Evolutionary conservation across 164 flowering plant species (phyloP), one percentile per base, ranked within the genome.

Genomic region (Sextonia rubra): DNA sequence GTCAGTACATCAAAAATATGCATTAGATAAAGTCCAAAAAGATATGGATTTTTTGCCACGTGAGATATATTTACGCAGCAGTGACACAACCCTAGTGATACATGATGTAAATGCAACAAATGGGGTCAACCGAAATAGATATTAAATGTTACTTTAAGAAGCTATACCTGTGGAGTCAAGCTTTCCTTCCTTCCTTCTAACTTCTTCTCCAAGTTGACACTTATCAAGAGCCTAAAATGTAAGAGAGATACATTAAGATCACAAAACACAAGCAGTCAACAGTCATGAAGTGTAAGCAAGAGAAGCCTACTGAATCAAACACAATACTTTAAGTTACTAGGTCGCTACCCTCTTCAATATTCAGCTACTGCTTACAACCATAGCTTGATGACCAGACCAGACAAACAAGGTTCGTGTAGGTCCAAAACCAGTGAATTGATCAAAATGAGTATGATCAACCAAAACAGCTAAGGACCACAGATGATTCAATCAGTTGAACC

Each of bases 161-260:
- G 64, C 12, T 61, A 77, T 69, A 83, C 87, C 85, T 78, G 79
- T 2, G 15, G 83, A 78, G 32, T 78, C 83, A 22, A 83, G 81
- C 76, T 78, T 76, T 44, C 70, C 79, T 63, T 79, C 85, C 64
- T 81, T 81, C 69, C 70, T 78, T 64, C 84, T 66, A 1, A 83
- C 84, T 64, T 74, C 82, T 17, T 84, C 84, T 23, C 80, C 85
- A 25, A 84, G 79, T 62, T 82, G 87, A 72, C 87, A 83, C 69
- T 68, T 77, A 66, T 83, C 84, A 7, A 85, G 74, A 70, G 83
- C 87, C 87, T 85, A 47, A 44, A 77, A 32, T 4, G 66, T 12
- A 74, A 18, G 26, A 75, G 2, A 60, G 11, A 60, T 37, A 44
- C n/a, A 20, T 15, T 52, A 14, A 18, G 5, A 52, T 52, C 58